Evolutionary conservation across 441 rosid genomes (phyloP), one percentile per base, ranked within the genome.

Genomic region (Isatis lusitanica): DNA sequence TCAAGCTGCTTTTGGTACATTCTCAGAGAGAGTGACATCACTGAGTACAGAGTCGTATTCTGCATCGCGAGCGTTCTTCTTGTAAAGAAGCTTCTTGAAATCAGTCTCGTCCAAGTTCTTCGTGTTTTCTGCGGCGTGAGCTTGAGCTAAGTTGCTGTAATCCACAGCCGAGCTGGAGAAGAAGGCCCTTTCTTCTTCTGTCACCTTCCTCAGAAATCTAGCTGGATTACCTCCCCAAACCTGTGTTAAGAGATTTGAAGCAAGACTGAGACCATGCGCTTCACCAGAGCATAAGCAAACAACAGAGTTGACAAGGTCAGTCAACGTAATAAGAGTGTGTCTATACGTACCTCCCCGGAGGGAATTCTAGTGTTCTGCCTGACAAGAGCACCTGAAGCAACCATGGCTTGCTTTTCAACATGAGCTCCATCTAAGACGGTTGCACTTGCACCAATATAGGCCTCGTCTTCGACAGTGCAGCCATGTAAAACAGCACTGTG

Each of bases 181-280:
- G 73, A 89, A 87, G 56, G 85, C 81, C 76, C 76, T 80, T 78
- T 89, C 94, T 77, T 85, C 85, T 68, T 88, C 90, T 4, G 93
- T 82, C 59, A 88, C 87, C 80, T 88, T 88, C 76, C 93, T 82
- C 66, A 88, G 47, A 75, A 86, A 86, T 76, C 50, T 82, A 42
- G 90, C 93, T 57, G 93, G 93, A 67, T 82, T 88, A 18, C 93
- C 93, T 75, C 85, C 93, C 93, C 93, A 88, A 28, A 88, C 87
- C 93, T 88, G 78, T 62, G 36, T 40, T 47, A 31, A 21, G 11
- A 21, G 38, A 10, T 31, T 55, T 0, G 26, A 56, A 47, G 46
- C 28, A 31, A 67, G n/a, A 58, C 16, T 16, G 26, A 48, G 16
- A 68, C 65, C 57, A 50, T n/a, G 21, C 9, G 24, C 60, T 64